Base-by-base conservation (phyloP, 2,329 filamentous ascomycete genomes). In the Didymellaceae sp. region DNA sequence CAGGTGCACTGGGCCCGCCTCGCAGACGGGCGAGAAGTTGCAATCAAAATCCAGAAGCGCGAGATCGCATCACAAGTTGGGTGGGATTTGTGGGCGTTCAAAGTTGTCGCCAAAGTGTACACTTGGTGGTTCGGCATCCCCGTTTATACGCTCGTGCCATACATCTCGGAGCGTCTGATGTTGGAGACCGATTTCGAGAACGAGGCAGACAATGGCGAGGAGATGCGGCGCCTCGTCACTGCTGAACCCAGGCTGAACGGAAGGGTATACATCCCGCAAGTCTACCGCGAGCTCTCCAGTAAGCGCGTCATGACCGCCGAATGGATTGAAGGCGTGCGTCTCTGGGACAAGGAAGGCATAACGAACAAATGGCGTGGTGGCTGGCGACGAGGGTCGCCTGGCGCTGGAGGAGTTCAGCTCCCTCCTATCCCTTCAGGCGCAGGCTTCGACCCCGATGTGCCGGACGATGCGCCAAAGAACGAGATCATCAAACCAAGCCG, bases 81-180 rank as follows among this genome's bases (percentile, higher is more conserved):
- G 4, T 96, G 91, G 91, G 94, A 99, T 79, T 73, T 99, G 43
- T 97, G 91, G 91, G 88, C 92, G 2, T 97, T 97, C 79, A 91
- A 91, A 82, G 88, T 91, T 9, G 88, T 97, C 9, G 86, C 90
- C 35, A 86, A 82, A 72, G 83, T 91, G 21, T 97, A 96, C 69
- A 90, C 90, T 1, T 88, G 82, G 73, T 90, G 87, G 82, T 97
- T 97, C 66, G 90, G 96, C 64, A 82, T 99, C n/a, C 94, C 94
- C 1, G 82, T 97, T 20, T 95, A 96, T 71, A 89, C 85, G 43
- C 78, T 97, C 11, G 90, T 97, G 1, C 94, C 93, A 0, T 97
- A 94, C 71, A 92, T 97, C 64, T 89, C 87, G 33, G 93, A 97
- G 73, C 86, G 94, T n/a, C 78, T 99, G 13, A 85, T 89, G 76